Base-by-base conservation (phyloP, 2,329 filamentous ascomycete species). In the Fusarium sterilihyphosum region DNA sequence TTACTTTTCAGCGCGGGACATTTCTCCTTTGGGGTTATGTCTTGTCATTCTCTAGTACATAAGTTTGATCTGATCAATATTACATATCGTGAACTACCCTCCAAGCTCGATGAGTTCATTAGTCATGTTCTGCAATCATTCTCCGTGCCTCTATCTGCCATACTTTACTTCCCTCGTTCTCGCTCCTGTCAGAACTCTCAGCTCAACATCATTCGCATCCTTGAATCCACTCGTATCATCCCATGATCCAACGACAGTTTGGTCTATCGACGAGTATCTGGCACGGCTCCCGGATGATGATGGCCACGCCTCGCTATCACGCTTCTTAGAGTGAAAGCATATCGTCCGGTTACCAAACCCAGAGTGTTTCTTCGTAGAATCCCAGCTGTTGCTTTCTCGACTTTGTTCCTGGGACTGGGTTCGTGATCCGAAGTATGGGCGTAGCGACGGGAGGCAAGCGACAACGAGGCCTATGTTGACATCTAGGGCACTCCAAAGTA, bases 391-490 rank as follows among this genome's bases (percentile, higher is more conserved):
- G 11, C 56, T 69, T 4, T 62, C 57, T 7, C 24, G 65, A 31
- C 35, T 53, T 2, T 52, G 62, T 10, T 47, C 44, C 17, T 57
- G 41, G 4, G 63, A 65, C 3, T 41, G 29, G 5, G 24, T 31
- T 38, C 56, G 58, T 10, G 69, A 43, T 17, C 64, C 61, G 18
- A 77, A 77, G 13, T 77, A 77, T 24, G 74, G 74, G 24, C 74
- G 62, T 0, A 77, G 59, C 1, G 74, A 77, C 0, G 74, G 74
- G 0, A 77, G 49, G 8, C 74, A 77, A 2, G 74, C 72, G 9
- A 77, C 41, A 1, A 77, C 72, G 2, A 77, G 70, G 1, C 74
- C 74, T 3, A 77, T 62, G 11, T 75, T 75, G n/a, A 65, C 63
- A 4, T 77, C 74, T 1, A 77, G 8, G 0, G 61, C 26, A 14